Evolutionary conservation across 106 monocot species (phyloP), one percentile per base, ranked within the genome.

Genomic region (Dendrobium officinale): DNA sequence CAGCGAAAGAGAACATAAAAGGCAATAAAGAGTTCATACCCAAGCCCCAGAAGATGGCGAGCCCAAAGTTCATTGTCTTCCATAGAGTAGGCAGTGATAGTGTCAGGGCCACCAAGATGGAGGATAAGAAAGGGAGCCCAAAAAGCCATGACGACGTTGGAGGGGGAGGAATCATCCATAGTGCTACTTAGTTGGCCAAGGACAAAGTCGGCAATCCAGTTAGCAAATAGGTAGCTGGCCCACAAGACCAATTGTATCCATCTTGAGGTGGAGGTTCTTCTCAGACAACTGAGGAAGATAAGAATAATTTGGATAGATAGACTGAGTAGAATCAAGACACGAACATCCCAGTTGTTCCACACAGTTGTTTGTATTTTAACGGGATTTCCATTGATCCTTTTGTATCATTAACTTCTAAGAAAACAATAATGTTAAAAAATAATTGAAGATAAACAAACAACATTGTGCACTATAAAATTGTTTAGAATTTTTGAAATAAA

Each of bases 1-100:
- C 80, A 74, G 16, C 10, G 18, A 9, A 77, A 6, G 17, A 83
- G 59, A 37, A 37, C 37, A 37, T 37, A 37, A 37, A 37, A 37
- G 37, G 37, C 37, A 37, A 37, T 37, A 37, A 31, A 83, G 42
- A 77, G 44, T 45, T 88, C 79, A 31, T 49, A 51, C 19, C 58
- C 7, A 2, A 86, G 80, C 4, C 72, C 77, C 9, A 44, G 4
- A 3, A 88, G 58, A 78, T 85, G 82, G 4, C 83, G 42, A 54
- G 42, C 5, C 82, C 85, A 88, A 2, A 88, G 85, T 83, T 88
- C 85, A 43, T 88, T 88, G 55, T 88, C 85, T 22, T 88, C 85
- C 19, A 88, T 16, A 11, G 82, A 72, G 75, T 78, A 85, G 10
- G 85, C 77, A 13, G 83, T 88, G 82, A 88, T 86, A 33, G 83